A percentile compares a stretch with the other conserved stretches of the same genome.
Conservation (phyloP, 306 rosid species). For the Prunus davidiana region DNA sequence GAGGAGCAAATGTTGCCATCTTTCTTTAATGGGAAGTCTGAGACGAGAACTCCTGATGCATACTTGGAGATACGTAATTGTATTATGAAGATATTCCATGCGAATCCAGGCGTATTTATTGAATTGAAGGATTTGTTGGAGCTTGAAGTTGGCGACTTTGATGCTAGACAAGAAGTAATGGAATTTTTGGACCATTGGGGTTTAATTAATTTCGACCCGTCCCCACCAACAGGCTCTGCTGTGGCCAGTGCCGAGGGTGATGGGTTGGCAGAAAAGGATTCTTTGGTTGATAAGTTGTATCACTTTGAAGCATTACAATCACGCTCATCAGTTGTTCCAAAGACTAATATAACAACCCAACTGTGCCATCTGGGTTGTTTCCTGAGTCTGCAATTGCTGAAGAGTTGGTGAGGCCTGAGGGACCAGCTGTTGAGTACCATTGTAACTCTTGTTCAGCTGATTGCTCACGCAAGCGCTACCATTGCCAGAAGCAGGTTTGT, state of each 20-base stretch:
- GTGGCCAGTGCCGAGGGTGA: slow-evolving; percentile 35
- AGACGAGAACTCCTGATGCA: slow-evolving; percentile 52
- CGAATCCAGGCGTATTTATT: slow-evolving; percentile 49
- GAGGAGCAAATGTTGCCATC: slow-evolving; percentile 72
- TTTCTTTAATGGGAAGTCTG: slow-evolving; percentile 67
- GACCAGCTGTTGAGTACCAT: slow-evolving; percentile 87
- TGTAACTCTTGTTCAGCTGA: slow-evolving; percentile 96
- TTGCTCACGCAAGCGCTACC: slow-evolving; percentile 97
- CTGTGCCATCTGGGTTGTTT: slow-evolving; percentile 64
- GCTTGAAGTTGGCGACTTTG: slow-evolving; percentile 64
- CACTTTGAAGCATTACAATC: slow-evolving; percentile 64
- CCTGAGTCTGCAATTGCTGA: slow-evolving; percentile 75
- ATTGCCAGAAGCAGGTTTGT: slow-evolving; percentile 95
- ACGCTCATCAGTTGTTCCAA: slow-evolving; percentile 46
- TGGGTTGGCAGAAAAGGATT: slow-evolving; percentile 40
- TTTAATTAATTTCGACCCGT: slow-evolving; percentile 87
- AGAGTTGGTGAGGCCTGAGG: slow-evolving; percentile 75
- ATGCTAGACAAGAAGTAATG: slow-evolving; percentile 78
- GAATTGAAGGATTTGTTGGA: slow-evolving; percentile 72
- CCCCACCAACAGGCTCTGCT: slow-evolving; percentile 49
- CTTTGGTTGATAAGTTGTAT: slow-evolving; percentile 69
- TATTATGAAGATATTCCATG: slow-evolving; percentile 68
- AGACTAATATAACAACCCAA: slow-evolving; percentile 44
- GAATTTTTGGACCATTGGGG: slow-evolving; percentile 94
- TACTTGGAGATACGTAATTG: slow-evolving; percentile 81